Evolutionary conservation across 1,139 yeast species (phyloP), one percentile per base, ranked within the genome.

Genomic region (Taphrina populina): DNA sequence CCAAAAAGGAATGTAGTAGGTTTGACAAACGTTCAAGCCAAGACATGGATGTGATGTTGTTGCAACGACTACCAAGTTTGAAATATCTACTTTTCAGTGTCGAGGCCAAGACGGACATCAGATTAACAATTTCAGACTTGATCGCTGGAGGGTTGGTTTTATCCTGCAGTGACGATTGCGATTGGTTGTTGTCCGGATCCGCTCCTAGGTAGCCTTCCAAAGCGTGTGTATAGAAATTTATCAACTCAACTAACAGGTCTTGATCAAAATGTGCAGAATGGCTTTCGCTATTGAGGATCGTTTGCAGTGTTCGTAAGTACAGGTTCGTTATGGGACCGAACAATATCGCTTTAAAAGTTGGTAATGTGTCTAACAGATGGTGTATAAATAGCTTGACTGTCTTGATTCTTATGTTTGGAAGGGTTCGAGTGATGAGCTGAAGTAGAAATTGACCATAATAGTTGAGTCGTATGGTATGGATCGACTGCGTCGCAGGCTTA

Each of bases 181-280:
- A n/a, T n/a, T n/a, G n/a, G n/a, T n/a, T n/a, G n/a, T n/a, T n/a
- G n/a, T n/a, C n/a, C n/a, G n/a, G n/a, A n/a, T n/a, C n/a, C n/a
- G n/a, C n/a, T n/a, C n/a, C n/a, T n/a, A n/a, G n/a, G 13, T 30
- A 23, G 15, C 37, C 10, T 24, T 41, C 41, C 13, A 36, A 11
- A 15, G 56, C 24, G 23, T 26, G 17, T 10, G n/a, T 33, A 19
- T 29, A 35, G 33, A 56, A 56, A 13, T 19, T 8, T 21, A 52
- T 8, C 13, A 45, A 20, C 21, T 40, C 24, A 5, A 29, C 30
- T 49, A 52, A 49, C 20, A 52, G 32, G 13, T 11, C 23, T 6
- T 41, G 27, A 30, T 23, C 44, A 20, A 52, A 26, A 32, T 56
- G 54, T n/a, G 40, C 57, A 26, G 43, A 20, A 53, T 56, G 59